Evolutionary conservation across 2,329 filamentous ascomycete genomes (phyloP).

Genomic region (Neonectria punicea): DNA sequence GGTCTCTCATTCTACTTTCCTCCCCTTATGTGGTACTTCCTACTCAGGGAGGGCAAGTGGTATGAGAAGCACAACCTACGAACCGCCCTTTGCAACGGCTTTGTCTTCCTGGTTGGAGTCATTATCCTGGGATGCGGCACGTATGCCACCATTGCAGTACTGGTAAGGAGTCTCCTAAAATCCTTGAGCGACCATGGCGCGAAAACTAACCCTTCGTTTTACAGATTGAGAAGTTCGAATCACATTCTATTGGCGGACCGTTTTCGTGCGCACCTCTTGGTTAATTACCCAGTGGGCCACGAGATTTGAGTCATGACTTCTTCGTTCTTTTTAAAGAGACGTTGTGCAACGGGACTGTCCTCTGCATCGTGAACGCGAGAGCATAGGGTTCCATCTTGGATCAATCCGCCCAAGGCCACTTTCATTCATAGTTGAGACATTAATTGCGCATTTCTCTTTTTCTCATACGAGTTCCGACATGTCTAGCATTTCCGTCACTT

Average conservation of each 20-base stretch:
- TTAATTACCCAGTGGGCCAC: constrained; percentile 35
- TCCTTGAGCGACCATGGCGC: neutral
- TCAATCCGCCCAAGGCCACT: no score
- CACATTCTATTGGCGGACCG: neutral
- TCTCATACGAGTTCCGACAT: no score
- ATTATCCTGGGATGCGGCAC: neutral
- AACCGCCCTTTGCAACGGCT: neutral
- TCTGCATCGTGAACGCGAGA: neutral
- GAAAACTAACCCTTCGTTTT: neutral
- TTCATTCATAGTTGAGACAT: no score
- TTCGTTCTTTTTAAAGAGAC: neutral
- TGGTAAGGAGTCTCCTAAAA: neutral
- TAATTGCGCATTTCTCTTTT: no score
- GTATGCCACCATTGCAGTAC: neutral
- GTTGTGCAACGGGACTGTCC: neutral
- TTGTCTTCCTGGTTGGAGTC: neutral
- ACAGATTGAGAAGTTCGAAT: neutral
- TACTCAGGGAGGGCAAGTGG: constrained; percentile 2
- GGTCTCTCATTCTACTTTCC: neutral
- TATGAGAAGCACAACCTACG: neutral
- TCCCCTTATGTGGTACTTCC: neutral
- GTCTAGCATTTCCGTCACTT: no score
- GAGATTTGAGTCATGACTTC: neutral
- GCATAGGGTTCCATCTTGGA: no score
- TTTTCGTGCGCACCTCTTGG: neutral